Evolutionary conservation across 169 alveolate genomes (phyloP).

Genomic region (Miamiensis avidus): DNA sequence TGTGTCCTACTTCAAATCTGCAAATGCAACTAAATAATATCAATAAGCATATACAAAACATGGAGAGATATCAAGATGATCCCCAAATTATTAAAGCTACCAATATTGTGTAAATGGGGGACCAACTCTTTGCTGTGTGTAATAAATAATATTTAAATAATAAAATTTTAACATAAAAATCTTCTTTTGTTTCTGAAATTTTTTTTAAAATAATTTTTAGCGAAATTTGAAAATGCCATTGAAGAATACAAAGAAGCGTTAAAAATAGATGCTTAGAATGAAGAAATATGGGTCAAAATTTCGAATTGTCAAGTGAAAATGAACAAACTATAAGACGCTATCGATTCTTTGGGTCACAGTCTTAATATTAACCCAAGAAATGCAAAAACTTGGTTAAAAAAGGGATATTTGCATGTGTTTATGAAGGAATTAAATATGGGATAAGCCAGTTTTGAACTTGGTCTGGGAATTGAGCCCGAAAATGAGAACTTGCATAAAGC

Average conservation of each 20-base stretch:
- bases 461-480: not conserved
- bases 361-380: not conserved
- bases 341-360: not conserved
- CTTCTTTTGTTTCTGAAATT: no score
- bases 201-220: not conserved
- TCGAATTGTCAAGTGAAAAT: not conserved
- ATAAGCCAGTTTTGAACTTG: not conserved
- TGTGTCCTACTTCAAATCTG: not conserved
- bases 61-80: not conserved
- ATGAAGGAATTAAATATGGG: not conserved
- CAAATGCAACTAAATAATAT: no score
- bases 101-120: not conserved
- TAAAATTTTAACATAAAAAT: no score
- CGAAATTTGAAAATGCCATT: not conserved
- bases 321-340: not conserved
- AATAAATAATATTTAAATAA: no score
- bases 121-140: not conserved
- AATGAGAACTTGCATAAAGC: not conserved
- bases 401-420: not conserved
- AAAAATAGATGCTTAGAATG: not conserved
- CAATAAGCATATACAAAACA: no score
- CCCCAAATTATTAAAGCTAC: not conserved
- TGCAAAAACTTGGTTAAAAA: not conserved
- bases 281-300: not conserved
- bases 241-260: not conserved